Base-by-base conservation (phyloP, 2,329 filamentous ascomycete species). In the Magnaporthales sp. region DNA sequence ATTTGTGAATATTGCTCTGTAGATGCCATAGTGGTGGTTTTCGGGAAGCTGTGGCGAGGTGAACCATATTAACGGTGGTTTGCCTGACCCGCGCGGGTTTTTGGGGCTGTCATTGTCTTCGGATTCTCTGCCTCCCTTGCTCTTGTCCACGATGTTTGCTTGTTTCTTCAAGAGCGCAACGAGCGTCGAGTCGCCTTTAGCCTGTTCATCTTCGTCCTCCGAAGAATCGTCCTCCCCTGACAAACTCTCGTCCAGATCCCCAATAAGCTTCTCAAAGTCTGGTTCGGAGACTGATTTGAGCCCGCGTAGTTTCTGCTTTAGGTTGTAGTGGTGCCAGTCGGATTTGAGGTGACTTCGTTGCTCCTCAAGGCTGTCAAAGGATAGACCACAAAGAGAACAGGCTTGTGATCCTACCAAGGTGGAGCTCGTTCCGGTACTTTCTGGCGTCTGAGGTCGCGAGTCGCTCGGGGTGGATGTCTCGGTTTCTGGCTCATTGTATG, bases 261-360 rank as follows among this genome's bases (percentile, higher is more conserved):
- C 92, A 8, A 98, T 83, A 7, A 97, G 83, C 74, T 89, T 91
- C 75, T 95, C 91, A 71, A 99, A 99, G 38, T 97, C 93, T 8
- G 75, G 76, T 74, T 99, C 95, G 1, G 87, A 86, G 1, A 97
- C 89, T 0, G 91, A 78, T 10, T 83, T 84, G 67, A 84, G 83
- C 0, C 91, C 91, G 62, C 92, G 88, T 67, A 97, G 80, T 80
- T 92, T 96, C 75, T 94, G 91, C 78, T 97, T 98, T 68, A 98
- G 79, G 75, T 99, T 99, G 79, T 97, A 99, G 70, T 90, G 86
- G 76, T 99, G 95, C 63, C 96, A 83, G 74, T 99, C 95, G 10
- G 94, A 97, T 72, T 91, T 91, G 67, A 92, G 88, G 77, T 99
- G 95, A 68, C 87, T 85, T 68, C 92, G 86, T 75, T 98, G 94